These are phyloP conservation scores for Rhizoctonia solani DNA, from an alignment of 1,284 basidiomycete species.

Conservation along the genomic window DNA sequence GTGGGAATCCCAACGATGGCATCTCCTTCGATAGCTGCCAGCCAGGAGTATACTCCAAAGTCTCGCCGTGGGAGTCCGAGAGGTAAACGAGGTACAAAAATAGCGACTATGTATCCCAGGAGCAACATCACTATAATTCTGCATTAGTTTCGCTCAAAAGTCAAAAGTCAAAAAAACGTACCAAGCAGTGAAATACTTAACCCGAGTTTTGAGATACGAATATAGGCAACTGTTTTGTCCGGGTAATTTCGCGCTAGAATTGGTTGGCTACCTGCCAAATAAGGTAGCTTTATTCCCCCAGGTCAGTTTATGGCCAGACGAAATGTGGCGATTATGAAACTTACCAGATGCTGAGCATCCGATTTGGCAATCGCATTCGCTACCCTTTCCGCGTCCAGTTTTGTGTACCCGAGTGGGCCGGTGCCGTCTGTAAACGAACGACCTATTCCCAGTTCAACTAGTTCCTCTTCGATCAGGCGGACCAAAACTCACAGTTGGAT, in stretches of 20 bases:
- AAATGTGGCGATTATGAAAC: not conserved
- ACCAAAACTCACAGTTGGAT: slow-evolving; percentile 15
- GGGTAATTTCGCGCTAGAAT: slow-evolving; percentile 7
- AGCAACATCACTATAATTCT: slow-evolving; percentile 8
- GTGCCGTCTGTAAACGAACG: slow-evolving; percentile 29
- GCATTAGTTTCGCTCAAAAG: too few relatives aligned
- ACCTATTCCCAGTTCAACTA: not conserved
- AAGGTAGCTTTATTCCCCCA: slow-evolving; percentile 7
- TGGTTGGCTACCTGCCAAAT: slow-evolving; percentile 22
- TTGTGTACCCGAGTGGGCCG: slow-evolving; percentile 30
- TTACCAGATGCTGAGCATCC: slow-evolving; percentile 29
- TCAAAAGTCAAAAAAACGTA: not conserved
- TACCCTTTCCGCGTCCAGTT: slow-evolving; percentile 14
- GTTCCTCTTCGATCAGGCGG: too few relatives aligned
- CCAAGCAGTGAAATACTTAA: slow-evolving; percentile 1
- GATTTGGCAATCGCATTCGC: slow-evolving; percentile 26
- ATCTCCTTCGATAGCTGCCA: slow-evolving; percentile 32
- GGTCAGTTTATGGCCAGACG: not conserved
- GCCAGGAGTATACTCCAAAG: slow-evolving; percentile 32
- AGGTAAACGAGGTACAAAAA: slow-evolving; percentile 27
- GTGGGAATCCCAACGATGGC: slow-evolving; percentile 18
- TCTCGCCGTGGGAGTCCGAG: slow-evolving; percentile 28
- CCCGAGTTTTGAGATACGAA: slow-evolving; percentile 15
- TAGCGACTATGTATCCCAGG: slow-evolving; percentile 15
- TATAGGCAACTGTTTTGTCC: slow-evolving; percentile 26